Conservation (phyloP, 1,284 basidiomycete species). For the Takashimella koratensis region DNA sequence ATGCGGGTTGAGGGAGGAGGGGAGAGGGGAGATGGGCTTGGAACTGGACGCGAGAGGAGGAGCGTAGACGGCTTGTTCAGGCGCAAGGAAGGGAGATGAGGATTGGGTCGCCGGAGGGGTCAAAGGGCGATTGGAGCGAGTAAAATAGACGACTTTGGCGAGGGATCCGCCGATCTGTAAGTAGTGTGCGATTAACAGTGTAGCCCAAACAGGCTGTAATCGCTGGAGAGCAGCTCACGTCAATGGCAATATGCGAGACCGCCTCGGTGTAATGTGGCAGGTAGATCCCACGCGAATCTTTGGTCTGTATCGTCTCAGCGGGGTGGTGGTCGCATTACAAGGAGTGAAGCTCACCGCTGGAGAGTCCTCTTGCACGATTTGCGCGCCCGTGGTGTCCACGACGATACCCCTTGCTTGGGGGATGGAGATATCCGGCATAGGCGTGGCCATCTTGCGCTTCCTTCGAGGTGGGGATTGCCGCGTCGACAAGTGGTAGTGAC, state of each 20-base stretch:
- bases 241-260: conserved; percentile 92
- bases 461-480: too few relatives aligned
- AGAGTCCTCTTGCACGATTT: conserved; percentile 85
- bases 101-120: conserved; percentile 42
- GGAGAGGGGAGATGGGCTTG: conserved; percentile 14
- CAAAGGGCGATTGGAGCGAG: conserved; percentile 63
- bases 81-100: conserved; percentile 39
- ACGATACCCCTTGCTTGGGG: conserved; percentile 47
- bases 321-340: background rate
- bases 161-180: conserved; percentile 89
- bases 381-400: conserved; percentile 59
- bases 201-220: too few relatives aligned
- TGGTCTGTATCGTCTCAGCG: conserved; percentile 57
- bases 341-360: conserved; percentile 63
- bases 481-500: too few relatives aligned
- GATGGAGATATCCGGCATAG: conserved; percentile 44
- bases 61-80: conserved; percentile 37
- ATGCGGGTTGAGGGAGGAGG: conserved; percentile 34
- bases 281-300: conserved; percentile 91
- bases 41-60: conserved; percentile 5
- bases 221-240: conserved; percentile 59
- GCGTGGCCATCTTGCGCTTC: background rate
- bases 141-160: conserved; percentile 98
- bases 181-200: background rate
- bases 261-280: conserved; percentile 93